phyloP scores from a whole-genome alignment of 2,329 filamentous ascomycete genomes.

The Aspergillus sclerotialis region DNA sequence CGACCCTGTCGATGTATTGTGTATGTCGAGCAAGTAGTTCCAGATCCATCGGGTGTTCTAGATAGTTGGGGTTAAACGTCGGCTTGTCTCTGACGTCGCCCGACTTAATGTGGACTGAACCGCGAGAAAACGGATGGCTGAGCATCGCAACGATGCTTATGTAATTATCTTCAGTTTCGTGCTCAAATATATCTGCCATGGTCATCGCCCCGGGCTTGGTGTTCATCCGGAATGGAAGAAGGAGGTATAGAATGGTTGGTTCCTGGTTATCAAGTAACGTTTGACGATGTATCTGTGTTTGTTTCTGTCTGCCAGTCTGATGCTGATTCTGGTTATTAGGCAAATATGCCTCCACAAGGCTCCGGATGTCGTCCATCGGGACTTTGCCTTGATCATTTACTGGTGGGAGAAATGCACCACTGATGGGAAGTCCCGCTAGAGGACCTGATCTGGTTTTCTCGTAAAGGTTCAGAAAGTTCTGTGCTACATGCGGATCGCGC shows the following conservation, averaged over 20 bases:
- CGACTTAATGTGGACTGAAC: constrained; percentile 24
- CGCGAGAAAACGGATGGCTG: constrained; percentile 28
- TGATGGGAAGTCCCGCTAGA: constrained; percentile 16
- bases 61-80: constrained; percentile 39
- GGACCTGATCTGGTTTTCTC: constrained; percentile 15
- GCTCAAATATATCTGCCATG: constrained; percentile 8
- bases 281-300: no score
- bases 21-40: constrained; percentile 32
- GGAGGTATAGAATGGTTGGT: constrained; percentile 10
- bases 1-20: constrained; percentile 17
- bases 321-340: no score
- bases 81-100: constrained; percentile 27
- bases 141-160: constrained; percentile 12
- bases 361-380: constrained; percentile 1
- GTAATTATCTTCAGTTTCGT: constrained; percentile 12
- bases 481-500: constrained; percentile 14
- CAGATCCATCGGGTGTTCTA: constrained; percentile 37
- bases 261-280: constrained; percentile 7
- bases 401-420: constrained; percentile 18
- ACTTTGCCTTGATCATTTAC: constrained; percentile 14
- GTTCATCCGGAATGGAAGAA: constrained; percentile 8
- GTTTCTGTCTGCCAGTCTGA: no score
- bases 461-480: constrained; percentile 15
- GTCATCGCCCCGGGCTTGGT: constrained; percentile 10
- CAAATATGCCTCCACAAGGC: neutral